phyloP scores from a whole-genome alignment of 176 grass and related monocot species.

The Aegilops tauschii region DNA sequence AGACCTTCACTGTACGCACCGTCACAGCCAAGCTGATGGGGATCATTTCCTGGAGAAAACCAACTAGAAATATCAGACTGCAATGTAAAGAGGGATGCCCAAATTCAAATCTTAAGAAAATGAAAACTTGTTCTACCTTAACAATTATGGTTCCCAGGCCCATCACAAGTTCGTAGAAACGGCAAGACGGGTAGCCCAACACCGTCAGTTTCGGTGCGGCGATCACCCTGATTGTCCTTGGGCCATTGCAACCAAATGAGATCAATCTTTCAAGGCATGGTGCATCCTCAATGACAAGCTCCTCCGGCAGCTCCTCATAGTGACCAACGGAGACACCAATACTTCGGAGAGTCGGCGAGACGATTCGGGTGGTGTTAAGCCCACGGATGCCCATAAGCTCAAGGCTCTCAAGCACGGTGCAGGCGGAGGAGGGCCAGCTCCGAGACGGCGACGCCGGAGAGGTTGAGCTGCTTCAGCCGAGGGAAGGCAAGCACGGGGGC shows the following conservation, averaged over 20 bases:
- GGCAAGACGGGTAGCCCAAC: neutral
- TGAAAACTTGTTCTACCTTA: neutral
- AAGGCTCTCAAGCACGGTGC: neutral
- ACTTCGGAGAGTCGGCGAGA: neutral
- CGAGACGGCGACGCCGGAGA: neutral
- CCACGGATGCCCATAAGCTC: neutral
- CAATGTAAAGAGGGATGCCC: too few relatives aligned
- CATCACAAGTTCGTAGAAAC: neutral
- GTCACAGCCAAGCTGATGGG: neutral
- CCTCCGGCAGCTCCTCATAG: too few relatives aligned
- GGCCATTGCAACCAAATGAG: neutral
- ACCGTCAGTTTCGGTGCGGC: neutral
- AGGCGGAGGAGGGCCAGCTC: neutral
- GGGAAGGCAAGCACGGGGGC: too few relatives aligned
- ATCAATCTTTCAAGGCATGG: neutral
- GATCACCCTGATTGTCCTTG: neutral
- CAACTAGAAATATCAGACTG: too few relatives aligned
- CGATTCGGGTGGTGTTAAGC: neutral
- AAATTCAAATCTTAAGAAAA: neutral
- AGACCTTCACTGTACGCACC: neutral
- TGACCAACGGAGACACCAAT: neutral
- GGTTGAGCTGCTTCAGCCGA: neutral
- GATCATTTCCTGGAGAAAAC: neutral
- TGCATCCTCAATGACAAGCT: neutral
- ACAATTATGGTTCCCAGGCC: neutral